phyloP scores from a whole-genome alignment of 208 protist species.

The Acanthamoeba healyi region DNA sequence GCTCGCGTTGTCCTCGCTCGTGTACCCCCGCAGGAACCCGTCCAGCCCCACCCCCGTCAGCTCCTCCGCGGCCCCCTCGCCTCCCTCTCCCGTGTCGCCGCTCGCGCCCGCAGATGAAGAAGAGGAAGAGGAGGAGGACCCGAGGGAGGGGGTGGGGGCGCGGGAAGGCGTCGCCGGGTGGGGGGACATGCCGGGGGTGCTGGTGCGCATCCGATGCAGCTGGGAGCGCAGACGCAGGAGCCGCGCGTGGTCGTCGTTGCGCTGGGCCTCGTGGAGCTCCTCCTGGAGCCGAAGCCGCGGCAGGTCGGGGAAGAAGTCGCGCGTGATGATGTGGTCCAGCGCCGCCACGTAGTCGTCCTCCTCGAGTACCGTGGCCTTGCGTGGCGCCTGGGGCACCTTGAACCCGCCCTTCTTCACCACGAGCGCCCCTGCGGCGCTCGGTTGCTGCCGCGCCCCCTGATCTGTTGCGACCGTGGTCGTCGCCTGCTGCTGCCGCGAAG shows the following conservation, averaged over 20 bases:
- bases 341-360: conserved; percentile 80
- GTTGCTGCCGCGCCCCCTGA: too few relatives aligned
- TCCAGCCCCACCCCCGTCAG: conserved; percentile 31
- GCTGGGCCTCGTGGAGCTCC: conserved; percentile 77
- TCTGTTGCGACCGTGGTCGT: too few relatives aligned
- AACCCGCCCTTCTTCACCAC: not conserved
- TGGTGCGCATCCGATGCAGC: conserved; percentile 22
- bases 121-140: not conserved
- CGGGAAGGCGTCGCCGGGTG: not conserved
- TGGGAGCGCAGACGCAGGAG: not conserved
- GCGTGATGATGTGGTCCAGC: conserved; percentile 79
- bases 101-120: not conserved
- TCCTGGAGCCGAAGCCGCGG: conserved; percentile 65
- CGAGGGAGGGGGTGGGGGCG: not conserved
- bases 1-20: conserved; percentile 56
- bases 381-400: not conserved
- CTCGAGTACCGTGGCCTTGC: conserved; percentile 70
- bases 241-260: not conserved
- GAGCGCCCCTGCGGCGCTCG: not conserved
- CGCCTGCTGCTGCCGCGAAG: too few relatives aligned
- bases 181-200: not conserved
- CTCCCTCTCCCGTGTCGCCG: not conserved
- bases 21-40: conserved; percentile 16
- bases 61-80: not conserved
- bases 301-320: conserved; percentile 85